Evolutionary conservation across 2,329 filamentous ascomycete species (phyloP), one percentile per base, ranked within the genome.

Genomic region (Exophiala phaeomuriformis): DNA sequence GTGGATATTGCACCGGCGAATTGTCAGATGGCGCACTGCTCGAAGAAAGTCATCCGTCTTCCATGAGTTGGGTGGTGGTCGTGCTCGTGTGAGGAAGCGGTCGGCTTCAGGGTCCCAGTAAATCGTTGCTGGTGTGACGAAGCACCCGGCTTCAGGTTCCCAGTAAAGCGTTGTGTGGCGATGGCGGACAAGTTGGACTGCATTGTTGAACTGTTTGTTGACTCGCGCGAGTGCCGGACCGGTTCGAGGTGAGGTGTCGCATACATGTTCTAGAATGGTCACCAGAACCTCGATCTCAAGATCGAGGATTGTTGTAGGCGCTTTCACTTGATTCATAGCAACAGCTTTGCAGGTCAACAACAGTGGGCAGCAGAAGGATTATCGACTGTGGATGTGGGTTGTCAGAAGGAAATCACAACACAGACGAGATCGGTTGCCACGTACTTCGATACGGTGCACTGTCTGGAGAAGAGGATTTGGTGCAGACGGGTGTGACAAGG

Each of bases 251-350:
- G 58, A 57, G 12, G 49, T 45, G 41, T 53, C 45, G 10, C 52
- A 49, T 9, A 61, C 49, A 9, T 52, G 52, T 35, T 47, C 36
- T 8, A 60, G 48, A 30, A 56, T 51, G 5, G 33, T 35, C 5
- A 52, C 35, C n/a, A 58, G 55, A 32, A 58, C 36, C 50, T 60
- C 58, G 36, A 54, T 32, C 29, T 58, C 52, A 27, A 60, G 50
- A 45, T 45, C 43, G 39, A 51, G 41, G 27, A 58, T 52, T n/a
- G 27, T 40, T 10, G 36, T 19, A 7, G 39, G 7, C 37, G 10
- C 30, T 41, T 32, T 45, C 29, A 19, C 10, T 33, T 45, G 28
- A 5, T 12, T 5, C 39, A 41, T 41, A 5, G 39, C 12, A 27
- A 3, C 42, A 45, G 42, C 6, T 32, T 32, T 19, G 19, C 19